Base-by-base conservation (phyloP, 441 rosid genomes). In the Erodium moschatum region DNA sequence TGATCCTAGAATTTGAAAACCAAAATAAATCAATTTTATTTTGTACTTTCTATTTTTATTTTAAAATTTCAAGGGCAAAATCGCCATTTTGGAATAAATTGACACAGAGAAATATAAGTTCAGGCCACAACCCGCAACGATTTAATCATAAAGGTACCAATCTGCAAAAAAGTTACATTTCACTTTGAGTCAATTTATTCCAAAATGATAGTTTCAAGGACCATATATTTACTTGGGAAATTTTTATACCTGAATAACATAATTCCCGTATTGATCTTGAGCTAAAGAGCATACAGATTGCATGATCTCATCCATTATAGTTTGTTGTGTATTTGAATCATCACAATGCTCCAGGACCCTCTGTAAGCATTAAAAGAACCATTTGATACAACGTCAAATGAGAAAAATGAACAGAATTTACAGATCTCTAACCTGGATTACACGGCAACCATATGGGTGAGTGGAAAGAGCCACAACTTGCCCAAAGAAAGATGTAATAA, bases 401-500 rank as follows among this genome's bases (percentile, higher is more conserved):
- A 29, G 31, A 29, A 29, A 29, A 29, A 29, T 29, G 31, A 29
- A 29, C 31, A 29, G 31, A 20, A 8, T 20, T 21, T 60, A 60
- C 64, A 20, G 21, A 60, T 9, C 68, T 60, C 33, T 18, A 67
- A 87, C 97, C 96, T 90, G 97, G 65, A 90, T 86, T 71, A 90
- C 97, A 67, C 97, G 91, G 73, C 96, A 90, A 13, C 97, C 96
- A 21, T 90, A 90, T 12, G 97, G 97, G 79, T 90, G 97, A 33
- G 91, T 82, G 64, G 97, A 90, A 73, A 90, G 87, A 58, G 69
- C 77, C 76, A 87, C 88, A 70, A 89, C 92, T 80, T 89, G 89
- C 68, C 84, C 89, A 69, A 81, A 90, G 84, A 90, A 89, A 7
- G 87, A 86, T 0, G 89, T 72, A 64, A 90, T 81, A 40, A 90